A percentile compares a stretch with the other conserved stretches of the same genome.
Conservation (phyloP, 1,284 basidiomycete genomes). For the Neolentinus lepideus region DNA sequence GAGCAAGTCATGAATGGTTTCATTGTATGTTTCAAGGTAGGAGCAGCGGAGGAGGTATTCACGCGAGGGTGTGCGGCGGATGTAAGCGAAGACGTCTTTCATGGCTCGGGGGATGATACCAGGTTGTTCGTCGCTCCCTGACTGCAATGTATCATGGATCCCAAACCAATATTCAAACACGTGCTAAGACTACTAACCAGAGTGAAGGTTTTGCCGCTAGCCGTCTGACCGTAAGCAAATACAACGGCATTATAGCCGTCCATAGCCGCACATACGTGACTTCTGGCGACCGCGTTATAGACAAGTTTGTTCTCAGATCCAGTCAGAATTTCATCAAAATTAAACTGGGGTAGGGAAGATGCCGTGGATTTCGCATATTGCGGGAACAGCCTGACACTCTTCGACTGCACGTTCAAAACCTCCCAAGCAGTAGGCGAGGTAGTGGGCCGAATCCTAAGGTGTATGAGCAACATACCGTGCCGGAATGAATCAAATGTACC, state of each 20-base stretch:
- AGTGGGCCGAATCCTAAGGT: conserved; percentile 61
- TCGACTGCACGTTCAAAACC: conserved; percentile 22
- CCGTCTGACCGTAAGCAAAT: conserved; percentile 90
- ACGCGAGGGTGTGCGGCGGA: conserved; percentile 63
- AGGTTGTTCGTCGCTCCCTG: conserved; percentile 76
- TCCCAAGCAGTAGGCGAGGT: conserved; percentile 51
- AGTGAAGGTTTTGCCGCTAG: conserved; percentile 91
- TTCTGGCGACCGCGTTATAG: conserved; percentile 79
- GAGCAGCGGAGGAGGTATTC: conserved; percentile 93
- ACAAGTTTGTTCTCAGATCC: conserved; percentile 81
- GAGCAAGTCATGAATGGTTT: conserved; percentile 83
- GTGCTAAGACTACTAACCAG: conserved; percentile 36
- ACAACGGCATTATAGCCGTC: conserved; percentile 95
- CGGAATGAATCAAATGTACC: conserved; percentile 36
- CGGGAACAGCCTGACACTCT: conserved; percentile 52
- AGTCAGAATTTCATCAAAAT: conserved; percentile 75
- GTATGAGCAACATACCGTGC: background rate
- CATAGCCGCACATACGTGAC: conserved; percentile 90
- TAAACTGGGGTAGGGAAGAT: conserved; percentile 44
- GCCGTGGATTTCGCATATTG: conserved; percentile 42
- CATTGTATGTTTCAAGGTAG: conserved; percentile 97
- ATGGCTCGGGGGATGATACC: conserved; percentile 95
- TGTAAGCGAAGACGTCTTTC: conserved; percentile 76
- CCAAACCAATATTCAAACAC: background rate
- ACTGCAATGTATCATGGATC: conserved; percentile 23